A percentile compares a stretch with the other conserved stretches of the same genome.
Conservation (phyloP, 352 stramenopile genomes). For the Blastocystis sp. region DNA sequence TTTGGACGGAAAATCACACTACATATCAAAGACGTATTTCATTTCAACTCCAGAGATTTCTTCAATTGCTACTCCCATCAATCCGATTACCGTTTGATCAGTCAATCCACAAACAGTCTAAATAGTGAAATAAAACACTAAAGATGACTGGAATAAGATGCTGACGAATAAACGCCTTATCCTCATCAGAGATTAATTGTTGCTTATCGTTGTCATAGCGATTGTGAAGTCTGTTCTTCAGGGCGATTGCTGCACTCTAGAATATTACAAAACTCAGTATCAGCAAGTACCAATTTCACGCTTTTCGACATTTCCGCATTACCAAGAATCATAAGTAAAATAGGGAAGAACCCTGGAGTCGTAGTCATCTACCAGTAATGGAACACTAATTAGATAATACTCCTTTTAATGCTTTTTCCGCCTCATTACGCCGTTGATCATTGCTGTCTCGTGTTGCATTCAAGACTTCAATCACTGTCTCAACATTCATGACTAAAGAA, state of each 20-base stretch:
- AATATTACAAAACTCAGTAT: not conserved
- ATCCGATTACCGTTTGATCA: not conserved
- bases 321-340: constrained; percentile 25
- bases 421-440: constrained; percentile 1
- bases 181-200: constrained; percentile 3
- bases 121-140: too few relatives aligned
- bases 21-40: not conserved
- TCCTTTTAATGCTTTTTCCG: constrained; percentile 9
- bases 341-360: constrained; percentile 37
- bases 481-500: constrained; percentile 37
- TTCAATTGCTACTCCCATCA: constrained; percentile 8
- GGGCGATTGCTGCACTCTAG: constrained; percentile 43
- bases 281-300: not conserved
- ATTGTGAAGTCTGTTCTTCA: constrained; percentile 44
- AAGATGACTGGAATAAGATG: constrained; percentile 10
- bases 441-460: constrained; percentile 41
- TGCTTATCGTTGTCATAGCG: not conserved
- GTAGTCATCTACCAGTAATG: constrained; percentile 1
- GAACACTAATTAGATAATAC: not conserved
- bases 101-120: not conserved
- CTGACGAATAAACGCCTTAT: constrained; percentile 33
- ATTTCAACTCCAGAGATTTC: not conserved
- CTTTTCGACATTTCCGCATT: not conserved
- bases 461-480: constrained; percentile 35
- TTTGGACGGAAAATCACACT: constrained; percentile 14